Base-by-base conservation (phyloP, 2,329 filamentous ascomycete species). In the Phialophora tarda region DNA sequence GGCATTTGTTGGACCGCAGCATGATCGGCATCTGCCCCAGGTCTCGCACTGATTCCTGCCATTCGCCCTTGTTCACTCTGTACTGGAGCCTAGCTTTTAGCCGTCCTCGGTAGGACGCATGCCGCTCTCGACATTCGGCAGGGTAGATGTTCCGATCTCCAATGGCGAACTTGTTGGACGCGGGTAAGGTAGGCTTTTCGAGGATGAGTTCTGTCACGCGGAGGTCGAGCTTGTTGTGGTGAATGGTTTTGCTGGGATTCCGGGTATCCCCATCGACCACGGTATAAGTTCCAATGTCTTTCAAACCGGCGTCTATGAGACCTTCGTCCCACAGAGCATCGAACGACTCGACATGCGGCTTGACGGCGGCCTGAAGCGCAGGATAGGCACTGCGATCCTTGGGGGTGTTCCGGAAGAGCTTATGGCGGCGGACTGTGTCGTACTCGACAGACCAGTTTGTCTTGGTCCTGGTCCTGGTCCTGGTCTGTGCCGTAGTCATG, bases 261-360 rank as follows among this genome's bases (percentile, higher is more conserved):
- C 67, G 67, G 26, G 77, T 76, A 65, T 92, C 86, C 70, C 92
- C 92, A 77, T 99, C 95, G 57, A 97, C 86, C 75, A 91, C 96
- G 4, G 87, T 87, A 80, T 94, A 96, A 70, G 87, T 90, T 74
- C 94, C 95, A 80, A 99, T 98, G 76, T 99, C 95, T 75, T 86
- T 87, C 67, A 98, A 78, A 12, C 86, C 93, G 71, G 92, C 88
- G 58, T 90, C 86, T 62, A 99, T 78, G 60, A 90, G 82, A 61
- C 91, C 92, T 78, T 89, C 85, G 34, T 88, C 86, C 76, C 97
- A 96, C 56, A 98, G 84, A 60, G 89, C 89, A 82, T 99, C 97
- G 86, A 97, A 99, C 6, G 95, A 95, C 75, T 97, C 89, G 73
- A 98, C 90, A 79, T 99, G 95, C 58, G 95, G 95, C 71, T 91